A percentile compares a stretch with the other conserved stretches of the same genome.
Evolutionary conservation across 164 flowering plant species (phyloP).

Genomic region (Pachysandra terminalis): DNA sequence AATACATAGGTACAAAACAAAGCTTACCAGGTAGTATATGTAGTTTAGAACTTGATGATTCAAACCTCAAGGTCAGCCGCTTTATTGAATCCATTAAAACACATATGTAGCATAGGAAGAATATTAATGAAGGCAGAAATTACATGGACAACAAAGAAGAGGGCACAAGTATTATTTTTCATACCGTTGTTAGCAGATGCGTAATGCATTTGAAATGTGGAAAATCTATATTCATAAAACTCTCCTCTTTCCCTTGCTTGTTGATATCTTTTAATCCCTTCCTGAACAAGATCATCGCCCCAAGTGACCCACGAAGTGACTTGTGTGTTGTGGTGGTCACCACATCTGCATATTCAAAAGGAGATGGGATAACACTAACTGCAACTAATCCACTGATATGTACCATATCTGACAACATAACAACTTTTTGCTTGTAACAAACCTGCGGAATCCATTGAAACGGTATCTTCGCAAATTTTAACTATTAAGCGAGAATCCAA

Average conservation of each 20-base stretch:
- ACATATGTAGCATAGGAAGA: slow-evolving; percentile 29
- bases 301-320: slow-evolving; percentile 98
- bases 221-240: too few relatives aligned
- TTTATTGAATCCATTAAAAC: slow-evolving; percentile 56
- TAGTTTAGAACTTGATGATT: slow-evolving; percentile 60
- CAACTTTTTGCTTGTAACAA: slow-evolving; percentile 93
- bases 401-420: too few relatives aligned
- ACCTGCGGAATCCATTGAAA: slow-evolving; percentile 44
- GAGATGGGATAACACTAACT: slow-evolving; percentile 96
- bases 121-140: not conserved
- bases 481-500: too few relatives aligned
- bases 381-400: slow-evolving; percentile 99
- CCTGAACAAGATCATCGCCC: slow-evolving; percentile 90
- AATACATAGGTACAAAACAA: not conserved
- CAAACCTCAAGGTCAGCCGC: slow-evolving; percentile 64
- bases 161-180: too few relatives aligned
- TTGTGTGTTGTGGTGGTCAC: too few relatives aligned
- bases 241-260: slow-evolving; percentile 82
- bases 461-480: too few relatives aligned
- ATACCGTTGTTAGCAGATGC: too few relatives aligned
- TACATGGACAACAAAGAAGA: not conserved
- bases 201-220: too few relatives aligned
- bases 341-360: too few relatives aligned
- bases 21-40: slow-evolving; percentile 52
- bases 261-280: slow-evolving; percentile 88